Evolutionary conservation across 2,329 filamentous ascomycete genomes (phyloP).

Genomic region (Penicillium thymicola): DNA sequence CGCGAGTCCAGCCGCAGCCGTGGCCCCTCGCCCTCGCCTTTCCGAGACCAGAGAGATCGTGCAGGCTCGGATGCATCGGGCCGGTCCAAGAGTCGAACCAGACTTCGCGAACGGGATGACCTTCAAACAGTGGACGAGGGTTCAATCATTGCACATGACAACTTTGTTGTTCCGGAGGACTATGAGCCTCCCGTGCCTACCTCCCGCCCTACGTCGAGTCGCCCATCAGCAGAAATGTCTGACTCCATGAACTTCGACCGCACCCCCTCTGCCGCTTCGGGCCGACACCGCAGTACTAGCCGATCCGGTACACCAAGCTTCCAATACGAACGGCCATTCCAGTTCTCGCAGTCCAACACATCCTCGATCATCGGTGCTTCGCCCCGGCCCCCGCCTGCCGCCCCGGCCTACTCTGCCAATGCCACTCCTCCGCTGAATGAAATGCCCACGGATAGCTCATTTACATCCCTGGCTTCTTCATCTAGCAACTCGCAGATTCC

Average conservation of each 20-base stretch:
- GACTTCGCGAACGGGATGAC: constrained; percentile 55
- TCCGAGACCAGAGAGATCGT: constrained; percentile 47
- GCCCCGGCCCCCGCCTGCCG: constrained; percentile 45
- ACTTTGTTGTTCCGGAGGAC: constrained; percentile 25
- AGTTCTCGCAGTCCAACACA: constrained; percentile 26
- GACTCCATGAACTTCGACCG: constrained; percentile 33
- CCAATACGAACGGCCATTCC: constrained; percentile 34
- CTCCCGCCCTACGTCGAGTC: constrained; percentile 35
- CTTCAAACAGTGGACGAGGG: constrained; percentile 51
- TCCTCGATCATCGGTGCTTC: constrained; percentile 38
- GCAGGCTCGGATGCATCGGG: constrained; percentile 54
- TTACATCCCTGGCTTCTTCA: constrained; percentile 28
- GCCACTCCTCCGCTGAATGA: constrained; percentile 53
- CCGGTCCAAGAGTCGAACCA: constrained; percentile 53
- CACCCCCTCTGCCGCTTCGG: constrained; percentile 39
- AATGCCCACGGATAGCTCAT: constrained; percentile 43
- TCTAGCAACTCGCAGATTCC: constrained; percentile 22
- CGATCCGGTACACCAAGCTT: constrained; percentile 35
- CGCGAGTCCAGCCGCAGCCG: constrained; percentile 37
- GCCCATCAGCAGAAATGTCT: constrained; percentile 36
- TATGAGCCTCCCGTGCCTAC: constrained; percentile 23
- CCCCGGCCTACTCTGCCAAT: constrained; percentile 49
- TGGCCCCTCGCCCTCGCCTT: constrained; percentile 39
- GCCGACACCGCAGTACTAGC: constrained; percentile 40
- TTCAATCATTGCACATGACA: constrained; percentile 31